Percentiles rank a stretch among this genome's conserved stretches.
Evolutionary conservation across 257 asterid species (phyloP).

Genomic region (Solanum lycopersicoides): DNA sequence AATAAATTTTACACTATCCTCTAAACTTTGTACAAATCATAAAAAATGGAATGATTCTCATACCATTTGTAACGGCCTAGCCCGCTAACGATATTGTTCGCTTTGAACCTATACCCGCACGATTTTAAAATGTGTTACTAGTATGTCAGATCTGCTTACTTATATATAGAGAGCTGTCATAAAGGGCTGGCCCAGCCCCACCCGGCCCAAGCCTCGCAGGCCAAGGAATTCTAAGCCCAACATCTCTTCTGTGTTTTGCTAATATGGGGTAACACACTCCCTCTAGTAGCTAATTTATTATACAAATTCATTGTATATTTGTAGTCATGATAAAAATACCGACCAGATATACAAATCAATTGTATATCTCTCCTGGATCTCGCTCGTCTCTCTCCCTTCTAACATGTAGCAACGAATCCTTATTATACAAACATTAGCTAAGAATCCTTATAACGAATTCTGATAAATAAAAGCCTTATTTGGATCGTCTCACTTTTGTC

Average conservation of each 20-base stretch:
- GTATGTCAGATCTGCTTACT: background rate
- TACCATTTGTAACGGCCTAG: background rate
- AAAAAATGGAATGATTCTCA: background rate
- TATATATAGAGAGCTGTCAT: no score
- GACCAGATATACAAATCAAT: background rate
- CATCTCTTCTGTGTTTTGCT: background rate
- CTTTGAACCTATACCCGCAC: no score
- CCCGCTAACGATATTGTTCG: background rate
- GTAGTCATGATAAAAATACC: background rate
- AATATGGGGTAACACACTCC: background rate
- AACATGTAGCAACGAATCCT: no score
- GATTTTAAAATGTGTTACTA: no score
- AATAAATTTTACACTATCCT: background rate
- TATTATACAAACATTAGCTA: background rate
- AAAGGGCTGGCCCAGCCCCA: no score
- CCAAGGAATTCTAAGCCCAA: background rate
- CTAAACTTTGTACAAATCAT: background rate
- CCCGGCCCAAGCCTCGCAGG: no score
- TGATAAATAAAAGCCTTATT: no score
- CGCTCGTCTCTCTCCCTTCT: background rate
- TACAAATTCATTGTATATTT: background rate
- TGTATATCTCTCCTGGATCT: background rate
- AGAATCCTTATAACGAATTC: background rate
- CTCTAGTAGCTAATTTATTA: background rate
- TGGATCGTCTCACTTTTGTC: background rate